Conservation (phyloP, 805 yeast genomes). For the Wickerhamiella cacticola region DNA sequence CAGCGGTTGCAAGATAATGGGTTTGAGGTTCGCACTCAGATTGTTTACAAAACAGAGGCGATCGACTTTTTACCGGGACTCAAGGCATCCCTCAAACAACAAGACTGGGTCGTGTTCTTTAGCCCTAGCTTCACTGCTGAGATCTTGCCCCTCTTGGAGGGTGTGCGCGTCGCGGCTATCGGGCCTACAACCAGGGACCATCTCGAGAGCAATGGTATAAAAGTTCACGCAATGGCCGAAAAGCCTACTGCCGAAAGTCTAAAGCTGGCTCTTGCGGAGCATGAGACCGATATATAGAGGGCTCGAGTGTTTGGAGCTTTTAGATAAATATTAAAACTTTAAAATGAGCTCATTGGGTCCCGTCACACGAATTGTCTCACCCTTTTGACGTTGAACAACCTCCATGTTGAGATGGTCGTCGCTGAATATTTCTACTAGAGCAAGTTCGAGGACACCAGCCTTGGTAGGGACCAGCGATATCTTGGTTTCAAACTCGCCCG, state of each 20-base stretch:
- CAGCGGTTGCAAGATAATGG: constrained; percentile 37
- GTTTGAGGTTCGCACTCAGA: constrained; percentile 41
- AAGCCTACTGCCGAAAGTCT: constrained; percentile 62
- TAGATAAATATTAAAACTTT: constrained; percentile 34
- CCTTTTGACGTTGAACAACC: constrained; percentile 52
- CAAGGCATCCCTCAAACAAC: constrained; percentile 15
- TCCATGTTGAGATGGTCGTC: constrained; percentile 38
- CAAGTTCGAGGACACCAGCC: constrained; percentile 60
- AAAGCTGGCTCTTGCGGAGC: constrained; percentile 28
- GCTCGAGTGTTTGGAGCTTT: neutral
- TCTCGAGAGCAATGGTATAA: constrained; percentile 39
- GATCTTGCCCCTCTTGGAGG: neutral
- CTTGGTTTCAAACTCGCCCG: constrained; percentile 26
- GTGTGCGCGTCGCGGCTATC: constrained; percentile 50
- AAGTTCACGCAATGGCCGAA: constrained; percentile 50
- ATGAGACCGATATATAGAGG: neutral
- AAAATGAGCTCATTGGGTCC: constrained; percentile 51
- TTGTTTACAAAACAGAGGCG: constrained; percentile 57
- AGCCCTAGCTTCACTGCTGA: constrained; percentile 76
- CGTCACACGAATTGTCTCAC: constrained; percentile 59
- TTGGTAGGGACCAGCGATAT: constrained; percentile 59
- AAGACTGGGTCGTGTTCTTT: constrained; percentile 70
- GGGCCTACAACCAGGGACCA: constrained; percentile 82
- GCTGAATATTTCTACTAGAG: constrained; percentile 41
- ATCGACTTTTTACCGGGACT: constrained; percentile 37